Percentiles rank a stretch among this genome's conserved stretches.
Conservation (phyloP, 2,329 filamentous ascomycete genomes). For the Phyllosticta ampelicida region DNA sequence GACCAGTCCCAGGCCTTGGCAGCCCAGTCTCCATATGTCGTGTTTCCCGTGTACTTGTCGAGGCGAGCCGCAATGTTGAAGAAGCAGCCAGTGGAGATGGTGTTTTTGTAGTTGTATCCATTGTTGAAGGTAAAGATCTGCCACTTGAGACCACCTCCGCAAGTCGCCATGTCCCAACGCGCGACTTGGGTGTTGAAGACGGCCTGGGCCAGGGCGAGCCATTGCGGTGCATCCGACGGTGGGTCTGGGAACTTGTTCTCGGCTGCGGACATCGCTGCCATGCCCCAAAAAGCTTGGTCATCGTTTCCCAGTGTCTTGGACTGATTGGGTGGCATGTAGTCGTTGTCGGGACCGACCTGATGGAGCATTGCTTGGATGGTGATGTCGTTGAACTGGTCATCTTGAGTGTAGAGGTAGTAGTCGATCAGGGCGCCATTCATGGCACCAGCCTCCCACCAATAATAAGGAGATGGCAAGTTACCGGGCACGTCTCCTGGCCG, state of each 20-base stretch:
- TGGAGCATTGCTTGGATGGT: constrained; percentile 50
- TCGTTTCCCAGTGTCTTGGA: constrained; percentile 41
- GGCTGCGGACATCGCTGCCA: constrained; percentile 48
- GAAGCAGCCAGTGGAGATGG: constrained; percentile 47
- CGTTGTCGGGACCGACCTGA: constrained; percentile 60
- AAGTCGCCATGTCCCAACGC: constrained; percentile 58
- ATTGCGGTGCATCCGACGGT: constrained; percentile 43
- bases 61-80: constrained; percentile 57
- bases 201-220: constrained; percentile 67
- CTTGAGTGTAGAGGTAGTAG: constrained; percentile 34
- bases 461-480: constrained; percentile 39
- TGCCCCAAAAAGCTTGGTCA: constrained; percentile 49
- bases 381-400: constrained; percentile 28
- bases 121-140: constrained; percentile 73
- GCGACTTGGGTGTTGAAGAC: constrained; percentile 68
- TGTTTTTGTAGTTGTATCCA: constrained; percentile 52
- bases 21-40: constrained; percentile 70
- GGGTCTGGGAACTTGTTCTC: constrained; percentile 39
- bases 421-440: constrained; percentile 31
- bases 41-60: constrained; percentile 67
- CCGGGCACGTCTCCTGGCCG: constrained; percentile 23
- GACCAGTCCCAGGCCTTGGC: constrained; percentile 51
- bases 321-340: constrained; percentile 50
- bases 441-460: constrained; percentile 34
- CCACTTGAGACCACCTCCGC: constrained; percentile 70